These are phyloP conservation scores for Termitomyces sp. DNA, from an alignment of 768 basidiomycete genomes.

Conservation along the genomic window DNA sequence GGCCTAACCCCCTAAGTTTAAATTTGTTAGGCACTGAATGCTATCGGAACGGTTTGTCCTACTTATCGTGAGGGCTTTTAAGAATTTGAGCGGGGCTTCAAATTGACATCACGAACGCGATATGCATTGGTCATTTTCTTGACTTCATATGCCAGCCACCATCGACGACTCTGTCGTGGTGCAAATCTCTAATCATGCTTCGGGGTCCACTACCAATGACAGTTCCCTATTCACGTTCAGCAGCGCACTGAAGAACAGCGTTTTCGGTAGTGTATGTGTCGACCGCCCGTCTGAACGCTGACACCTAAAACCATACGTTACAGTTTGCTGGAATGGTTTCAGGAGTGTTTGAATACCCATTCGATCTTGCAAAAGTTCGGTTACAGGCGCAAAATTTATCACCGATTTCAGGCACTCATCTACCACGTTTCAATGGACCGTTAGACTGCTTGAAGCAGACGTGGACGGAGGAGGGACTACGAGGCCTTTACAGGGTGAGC, in stretches of 20 bases:
- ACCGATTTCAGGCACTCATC: slow-evolving; percentile 38
- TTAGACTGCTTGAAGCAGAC: slow-evolving; percentile 87
- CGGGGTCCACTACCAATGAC: neutral
- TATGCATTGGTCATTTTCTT: neutral
- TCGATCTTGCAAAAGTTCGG: slow-evolving; percentile 90
- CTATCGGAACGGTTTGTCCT: no score
- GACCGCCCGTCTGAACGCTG: neutral
- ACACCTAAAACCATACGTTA: neutral
- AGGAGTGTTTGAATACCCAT: slow-evolving; percentile 89
- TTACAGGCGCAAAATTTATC: slow-evolving; percentile 81
- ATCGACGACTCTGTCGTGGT: slow-evolving; percentile 15
- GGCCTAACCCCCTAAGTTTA: no score
- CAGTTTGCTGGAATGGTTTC: slow-evolving; percentile 82
- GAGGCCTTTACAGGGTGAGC: slow-evolving; percentile 85
- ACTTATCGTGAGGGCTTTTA: no score
- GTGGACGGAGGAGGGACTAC: slow-evolving; percentile 74
- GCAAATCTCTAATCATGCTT: neutral
- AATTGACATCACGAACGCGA: no score
- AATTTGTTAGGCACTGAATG: no score
- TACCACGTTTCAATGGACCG: slow-evolving; percentile 72
- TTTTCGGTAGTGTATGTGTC: slow-evolving; percentile 44
- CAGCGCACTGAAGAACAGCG: slow-evolving; percentile 40
- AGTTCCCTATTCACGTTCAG: slow-evolving; percentile 14
- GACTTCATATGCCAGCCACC: slow-evolving; percentile 12
- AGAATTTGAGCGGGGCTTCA: neutral